Evolutionary conservation across 2,329 filamentous ascomycete genomes (phyloP), one percentile per base, ranked within the genome.

Genomic region (Magnaporthiopsis incrustans): DNA sequence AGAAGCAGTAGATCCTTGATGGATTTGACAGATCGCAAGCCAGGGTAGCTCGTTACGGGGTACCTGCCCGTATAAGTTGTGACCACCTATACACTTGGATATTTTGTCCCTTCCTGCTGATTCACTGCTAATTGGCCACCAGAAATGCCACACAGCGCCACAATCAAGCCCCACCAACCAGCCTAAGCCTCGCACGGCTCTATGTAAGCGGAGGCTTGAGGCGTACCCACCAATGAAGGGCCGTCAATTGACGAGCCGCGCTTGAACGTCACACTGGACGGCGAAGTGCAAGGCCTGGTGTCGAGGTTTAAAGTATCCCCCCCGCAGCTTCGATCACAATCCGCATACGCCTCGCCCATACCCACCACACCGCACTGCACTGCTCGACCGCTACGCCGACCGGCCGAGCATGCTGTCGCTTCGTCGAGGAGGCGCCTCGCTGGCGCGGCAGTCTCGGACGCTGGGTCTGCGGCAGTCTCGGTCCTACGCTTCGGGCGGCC

Each of bases 401-500:
- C 53, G 53, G 53, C 56, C 27, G 63, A 63, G 60, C 58, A 78
- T 78, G 76, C 72, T 73, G 69, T 72, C 76, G 64, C 68, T 77
- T 65, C 71, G 76, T 71, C 73, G 74, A 67, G 72, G 73, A 67
- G 71, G 69, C 56, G 72, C 71, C 44, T 73, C 72, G 69, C 70
- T 74, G 67, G 77, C 74, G 66, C 76, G 77, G 66, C 75, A 73
- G 67, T 68, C 74, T 59, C 73, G 73, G 64, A 72, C 73, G 10
- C 65, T 57, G 50, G 30, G 67, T 44, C 68, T 71, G 62, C 75
- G 73, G 66, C 71, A 70, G 67, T 73, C 77, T 68, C 79, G 82
- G 71, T 77, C 77, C 66, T 85, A 85, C 73, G 83, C 82, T 68
- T 85, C 82, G 71, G 78, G 81, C 68, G 76, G 77, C 72, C 81